Conservation (phyloP, 75 land plant genomes). For the Sequoia sempervirens region DNA sequence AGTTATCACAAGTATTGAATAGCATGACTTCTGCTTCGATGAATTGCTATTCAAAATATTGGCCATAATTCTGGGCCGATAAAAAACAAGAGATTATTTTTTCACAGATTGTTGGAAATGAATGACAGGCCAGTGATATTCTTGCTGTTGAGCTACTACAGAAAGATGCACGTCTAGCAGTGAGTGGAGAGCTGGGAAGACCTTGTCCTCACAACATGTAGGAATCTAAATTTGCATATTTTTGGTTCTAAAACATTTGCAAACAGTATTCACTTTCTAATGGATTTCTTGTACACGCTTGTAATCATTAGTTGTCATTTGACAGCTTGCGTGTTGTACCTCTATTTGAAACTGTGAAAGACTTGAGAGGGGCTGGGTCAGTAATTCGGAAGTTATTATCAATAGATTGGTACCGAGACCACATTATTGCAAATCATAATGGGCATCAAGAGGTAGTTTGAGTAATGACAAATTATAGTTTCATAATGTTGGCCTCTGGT, state of each 20-base stretch:
- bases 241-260: neutral
- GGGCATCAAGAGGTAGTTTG: constrained; percentile 79
- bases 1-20: neutral
- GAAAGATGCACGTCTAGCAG: constrained; percentile 85
- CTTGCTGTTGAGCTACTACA: constrained; percentile 92
- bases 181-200: constrained; percentile 82
- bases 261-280: neutral
- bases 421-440: constrained; percentile 74
- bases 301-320: neutral
- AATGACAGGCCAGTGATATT: constrained; percentile 85
- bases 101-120: neutral
- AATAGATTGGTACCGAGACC: constrained; percentile 85
- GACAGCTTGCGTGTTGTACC: constrained; percentile 90
- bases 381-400: constrained; percentile 78
- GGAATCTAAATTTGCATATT: constrained; percentile 14
- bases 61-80: neutral
- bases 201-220: constrained; percentile 84
- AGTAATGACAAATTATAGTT: neutral
- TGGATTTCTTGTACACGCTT: neutral
- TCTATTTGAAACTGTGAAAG: constrained; percentile 93
- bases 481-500: no score
- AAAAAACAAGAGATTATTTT: neutral
- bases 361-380: constrained; percentile 78
- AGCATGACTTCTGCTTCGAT: neutral
- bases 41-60: neutral